phyloP scores from a whole-genome alignment of 768 basidiomycete species.

The Pisolithus sp. region DNA sequence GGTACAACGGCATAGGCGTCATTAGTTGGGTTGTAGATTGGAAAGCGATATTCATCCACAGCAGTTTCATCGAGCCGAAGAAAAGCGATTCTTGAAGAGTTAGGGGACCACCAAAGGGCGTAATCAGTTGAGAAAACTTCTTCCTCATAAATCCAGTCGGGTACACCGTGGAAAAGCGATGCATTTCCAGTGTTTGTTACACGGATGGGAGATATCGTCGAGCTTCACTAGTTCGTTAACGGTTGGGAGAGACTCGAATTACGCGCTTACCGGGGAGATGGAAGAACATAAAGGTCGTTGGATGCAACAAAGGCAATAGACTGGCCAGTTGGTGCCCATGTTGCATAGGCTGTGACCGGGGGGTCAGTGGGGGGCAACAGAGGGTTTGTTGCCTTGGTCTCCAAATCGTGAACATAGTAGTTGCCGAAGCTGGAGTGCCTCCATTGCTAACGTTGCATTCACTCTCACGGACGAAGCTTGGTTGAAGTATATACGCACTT shows the following conservation, averaged over 20 bases:
- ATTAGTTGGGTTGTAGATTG: conserved; percentile 84
- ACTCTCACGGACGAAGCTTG: neutral
- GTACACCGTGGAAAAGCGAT: conserved; percentile 88
- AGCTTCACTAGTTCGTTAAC: conserved; percentile 17
- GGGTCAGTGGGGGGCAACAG: conserved; percentile 64
- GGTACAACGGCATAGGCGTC: conserved; percentile 67
- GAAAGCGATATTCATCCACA: conserved; percentile 82
- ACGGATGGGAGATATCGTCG: conserved; percentile 49
- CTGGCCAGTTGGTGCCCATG: conserved; percentile 80
- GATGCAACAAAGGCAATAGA: conserved; percentile 79
- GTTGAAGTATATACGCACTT: conserved; percentile 39
- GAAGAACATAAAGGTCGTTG: conserved; percentile 86
- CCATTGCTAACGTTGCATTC: conserved; percentile 69
- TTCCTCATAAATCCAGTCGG: conserved; percentile 98
- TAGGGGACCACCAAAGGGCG: conserved; percentile 89
- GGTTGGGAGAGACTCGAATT: neutral
- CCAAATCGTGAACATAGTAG: conserved; percentile 86
- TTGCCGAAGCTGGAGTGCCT: conserved; percentile 85
- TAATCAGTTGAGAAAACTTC: conserved; percentile 71
- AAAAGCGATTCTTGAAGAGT: conserved; percentile 59
- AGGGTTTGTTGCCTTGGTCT: conserved; percentile 59
- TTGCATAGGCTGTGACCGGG: conserved; percentile 69
- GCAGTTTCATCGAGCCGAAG: conserved; percentile 82
- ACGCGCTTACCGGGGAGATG: conserved; percentile 51
- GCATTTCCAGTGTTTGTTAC: conserved; percentile 78